A percentile compares a stretch with the other conserved stretches of the same genome.
These are phyloP conservation scores for Psilocybe cyanescens DNA, from an alignment of 768 basidiomycete genomes.

Conservation along the genomic window DNA sequence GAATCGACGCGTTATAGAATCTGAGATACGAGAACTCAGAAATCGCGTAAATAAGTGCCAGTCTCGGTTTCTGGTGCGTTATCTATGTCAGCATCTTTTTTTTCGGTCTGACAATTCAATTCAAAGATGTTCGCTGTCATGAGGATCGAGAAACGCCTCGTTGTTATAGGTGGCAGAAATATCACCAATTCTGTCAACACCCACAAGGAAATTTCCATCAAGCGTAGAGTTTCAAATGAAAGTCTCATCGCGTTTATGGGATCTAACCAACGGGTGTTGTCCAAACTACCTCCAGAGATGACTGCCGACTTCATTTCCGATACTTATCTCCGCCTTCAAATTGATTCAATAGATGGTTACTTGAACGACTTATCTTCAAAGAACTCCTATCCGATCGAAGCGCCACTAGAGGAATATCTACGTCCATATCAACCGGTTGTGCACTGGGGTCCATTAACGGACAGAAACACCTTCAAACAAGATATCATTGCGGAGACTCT, in stretches of 20 bases:
- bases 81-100: neutral
- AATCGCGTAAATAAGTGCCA: slow-evolving; percentile 16
- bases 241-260: slow-evolving; percentile 13
- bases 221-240: neutral
- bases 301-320: slow-evolving; percentile 13
- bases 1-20: slow-evolving; percentile 11
- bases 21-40: slow-evolving; percentile 6
- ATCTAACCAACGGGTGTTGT: neutral
- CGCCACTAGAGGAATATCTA: slow-evolving; percentile 14
- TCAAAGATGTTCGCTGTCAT: slow-evolving; percentile 13
- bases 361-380: slow-evolving; percentile 6
- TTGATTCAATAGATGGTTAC: slow-evolving; percentile 11
- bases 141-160: slow-evolving; percentile 8
- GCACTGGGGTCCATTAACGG: neutral
- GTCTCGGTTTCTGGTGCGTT: slow-evolving; percentile 12
- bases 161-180: neutral
- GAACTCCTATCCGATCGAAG: slow-evolving; percentile 7
- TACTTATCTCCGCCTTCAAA: slow-evolving; percentile 13
- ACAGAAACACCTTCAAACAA: slow-evolving; percentile 4
- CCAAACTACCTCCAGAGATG: slow-evolving; percentile 8
- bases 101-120: neutral
- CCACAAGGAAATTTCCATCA: neutral
- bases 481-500: slow-evolving; percentile 12
- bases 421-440: slow-evolving; percentile 11
- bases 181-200: neutral